Percentiles rank a stretch among this genome's conserved stretches.
Conservation (phyloP, 805 yeast genomes). For the Candida lessepsii region DNA sequence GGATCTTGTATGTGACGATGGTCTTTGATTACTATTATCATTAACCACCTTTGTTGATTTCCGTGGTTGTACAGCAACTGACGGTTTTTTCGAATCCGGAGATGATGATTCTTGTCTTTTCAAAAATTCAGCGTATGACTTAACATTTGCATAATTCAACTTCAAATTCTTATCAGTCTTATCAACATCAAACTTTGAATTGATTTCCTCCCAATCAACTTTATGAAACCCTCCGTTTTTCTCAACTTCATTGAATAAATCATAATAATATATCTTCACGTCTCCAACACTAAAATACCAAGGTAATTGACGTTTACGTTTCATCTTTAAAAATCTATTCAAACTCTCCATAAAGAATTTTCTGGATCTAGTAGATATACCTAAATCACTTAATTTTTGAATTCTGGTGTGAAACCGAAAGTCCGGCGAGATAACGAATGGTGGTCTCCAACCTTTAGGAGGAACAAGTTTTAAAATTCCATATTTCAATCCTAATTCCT, state of each 20-base stretch:
- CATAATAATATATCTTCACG: conserved; percentile 33
- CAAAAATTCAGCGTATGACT: conserved; percentile 34
- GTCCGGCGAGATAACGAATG: conserved; percentile 50
- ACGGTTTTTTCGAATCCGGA: no score
- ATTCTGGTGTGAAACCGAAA: conserved; percentile 67
- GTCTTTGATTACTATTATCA: no score
- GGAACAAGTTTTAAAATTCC: conserved; percentile 57
- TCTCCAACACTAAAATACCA: conserved; percentile 20
- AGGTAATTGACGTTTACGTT: conserved; percentile 24
- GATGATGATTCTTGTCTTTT: no score
- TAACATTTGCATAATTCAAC: conserved; percentile 25
- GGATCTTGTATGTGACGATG: not conserved
- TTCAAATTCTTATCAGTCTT: conserved; percentile 17
- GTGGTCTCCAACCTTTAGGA: conserved; percentile 53
- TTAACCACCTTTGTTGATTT: no score
- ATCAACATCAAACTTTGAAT: conserved; percentile 23
- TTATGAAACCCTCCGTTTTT: conserved; percentile 21
- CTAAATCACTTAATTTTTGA: conserved; percentile 66
- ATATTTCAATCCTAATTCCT: conserved; percentile 42
- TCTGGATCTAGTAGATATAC: conserved; percentile 60
- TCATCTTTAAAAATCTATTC: conserved; percentile 54
- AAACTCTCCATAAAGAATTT: conserved; percentile 61
- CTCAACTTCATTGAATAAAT: conserved; percentile 35
- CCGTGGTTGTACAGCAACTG: no score
- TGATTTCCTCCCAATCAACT: conserved; percentile 23